These are phyloP conservation scores for Huiozyma sinensis DNA, from an alignment of 805 yeast genomes.

Conservation along the genomic window DNA sequence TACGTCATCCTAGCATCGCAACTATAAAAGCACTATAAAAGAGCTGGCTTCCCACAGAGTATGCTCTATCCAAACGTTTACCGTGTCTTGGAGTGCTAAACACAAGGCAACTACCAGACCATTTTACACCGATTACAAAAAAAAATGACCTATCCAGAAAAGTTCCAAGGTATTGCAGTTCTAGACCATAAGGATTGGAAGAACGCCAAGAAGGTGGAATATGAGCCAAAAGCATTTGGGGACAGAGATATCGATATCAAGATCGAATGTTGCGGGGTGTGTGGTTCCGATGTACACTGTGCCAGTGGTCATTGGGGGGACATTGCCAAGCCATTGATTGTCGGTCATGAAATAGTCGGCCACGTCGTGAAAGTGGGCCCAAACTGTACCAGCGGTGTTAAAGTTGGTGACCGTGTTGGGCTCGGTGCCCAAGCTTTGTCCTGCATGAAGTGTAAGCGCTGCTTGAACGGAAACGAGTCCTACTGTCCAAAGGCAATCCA, in stretches of 20 bases:
- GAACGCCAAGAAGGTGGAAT: conserved; percentile 41
- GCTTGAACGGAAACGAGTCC: conserved; percentile 43
- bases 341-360: conserved; percentile 66
- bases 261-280: conserved; percentile 53
- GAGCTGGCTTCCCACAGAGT: no score
- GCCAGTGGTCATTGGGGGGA: conserved; percentile 20
- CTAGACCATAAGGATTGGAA: conserved; percentile 42
- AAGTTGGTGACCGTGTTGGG: conserved; percentile 71
- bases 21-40: no score
- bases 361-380: conserved; percentile 48
- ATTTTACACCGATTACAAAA: not conserved
- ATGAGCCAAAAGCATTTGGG: conserved; percentile 37
- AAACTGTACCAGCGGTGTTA: conserved; percentile 36
- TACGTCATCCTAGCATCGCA: no score
- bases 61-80: no score
- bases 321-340: conserved; percentile 31
- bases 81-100: no score
- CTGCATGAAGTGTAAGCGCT: conserved; percentile 53
- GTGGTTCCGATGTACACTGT: conserved; percentile 45
- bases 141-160: conserved; percentile 21
- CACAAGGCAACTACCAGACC: no score
- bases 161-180: conserved; percentile 53
- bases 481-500: conserved; percentile 40
- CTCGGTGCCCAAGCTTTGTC: conserved; percentile 61
- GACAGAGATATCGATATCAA: conserved; percentile 43